Evolutionary conservation across 306 rosid species (phyloP).

Genomic region (Fagus sylvatica): DNA sequence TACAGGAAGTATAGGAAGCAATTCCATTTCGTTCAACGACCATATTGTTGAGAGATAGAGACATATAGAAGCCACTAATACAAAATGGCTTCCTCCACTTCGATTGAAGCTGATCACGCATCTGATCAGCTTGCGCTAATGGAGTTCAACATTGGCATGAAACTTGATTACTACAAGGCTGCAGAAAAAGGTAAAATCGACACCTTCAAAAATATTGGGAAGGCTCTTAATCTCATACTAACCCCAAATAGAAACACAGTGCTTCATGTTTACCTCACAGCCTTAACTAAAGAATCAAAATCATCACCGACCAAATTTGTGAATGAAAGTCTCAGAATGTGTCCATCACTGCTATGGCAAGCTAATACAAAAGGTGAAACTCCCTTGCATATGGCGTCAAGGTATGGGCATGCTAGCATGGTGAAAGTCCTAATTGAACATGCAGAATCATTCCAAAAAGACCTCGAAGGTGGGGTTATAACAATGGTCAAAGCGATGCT

Average conservation of each 20-base stretch:
- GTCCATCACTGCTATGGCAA: background rate
- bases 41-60: too few relatives aligned
- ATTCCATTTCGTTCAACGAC: too few relatives aligned
- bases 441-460: background rate
- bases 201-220: too few relatives aligned
- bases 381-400: background rate
- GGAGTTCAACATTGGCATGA: background rate
- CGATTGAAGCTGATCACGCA: background rate
- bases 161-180: background rate
- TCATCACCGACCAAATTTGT: background rate
- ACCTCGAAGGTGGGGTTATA: too few relatives aligned
- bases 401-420: background rate
- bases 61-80: background rate
- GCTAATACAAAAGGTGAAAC: slow-evolving; percentile 1
- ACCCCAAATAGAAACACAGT: background rate
- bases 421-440: background rate
- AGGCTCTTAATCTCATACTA: background rate
- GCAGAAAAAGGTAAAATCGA: background rate
- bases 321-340: too few relatives aligned
- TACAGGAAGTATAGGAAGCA: too few relatives aligned
- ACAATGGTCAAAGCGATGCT: background rate
- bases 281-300: background rate
- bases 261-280: background rate
- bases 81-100: background rate
- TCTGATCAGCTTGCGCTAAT: background rate